Evolutionary conservation across 1,284 basidiomycete genomes (phyloP).

Genomic region (Coniferiporia sulphurascens): DNA sequence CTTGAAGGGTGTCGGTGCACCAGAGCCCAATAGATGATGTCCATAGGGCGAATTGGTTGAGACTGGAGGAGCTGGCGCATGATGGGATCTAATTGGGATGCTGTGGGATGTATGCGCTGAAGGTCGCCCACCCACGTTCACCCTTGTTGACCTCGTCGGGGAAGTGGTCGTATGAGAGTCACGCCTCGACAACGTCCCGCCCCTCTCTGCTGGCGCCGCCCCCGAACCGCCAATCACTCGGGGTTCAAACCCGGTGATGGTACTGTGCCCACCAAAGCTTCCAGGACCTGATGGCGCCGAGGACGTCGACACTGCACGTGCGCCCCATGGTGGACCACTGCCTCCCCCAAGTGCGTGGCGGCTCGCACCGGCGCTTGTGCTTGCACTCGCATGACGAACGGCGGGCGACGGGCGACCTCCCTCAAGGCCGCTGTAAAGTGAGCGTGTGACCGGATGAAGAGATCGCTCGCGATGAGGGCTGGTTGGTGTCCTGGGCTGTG

Average conservation of each 20-base stretch:
- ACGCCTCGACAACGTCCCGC: constrained; percentile 4
- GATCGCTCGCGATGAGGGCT: constrained; percentile 6
- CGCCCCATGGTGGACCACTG: constrained; percentile 15
- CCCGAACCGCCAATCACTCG: constrained; percentile 13
- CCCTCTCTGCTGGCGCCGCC: constrained; percentile 1
- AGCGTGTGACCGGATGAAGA: constrained; percentile 2
- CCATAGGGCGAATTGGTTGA: constrained; percentile 1
- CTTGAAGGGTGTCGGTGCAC: constrained; percentile 41
- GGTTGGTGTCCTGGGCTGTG: neutral
- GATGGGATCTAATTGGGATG: constrained; percentile 2
- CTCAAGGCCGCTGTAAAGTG: constrained; percentile 14
- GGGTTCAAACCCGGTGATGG: constrained; percentile 14
- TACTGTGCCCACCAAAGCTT: constrained; percentile 1
- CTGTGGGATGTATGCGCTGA: constrained; percentile 2
- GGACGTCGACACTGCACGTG: constrained; percentile 10
- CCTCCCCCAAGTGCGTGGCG: constrained; percentile 14
- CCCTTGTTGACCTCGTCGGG: constrained; percentile 4
- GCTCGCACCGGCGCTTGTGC: neutral
- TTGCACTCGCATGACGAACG: constrained; percentile 7
- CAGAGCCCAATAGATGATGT: constrained; percentile 1
- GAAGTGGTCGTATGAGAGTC: constrained; percentile 8
- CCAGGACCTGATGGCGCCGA: constrained; percentile 7
- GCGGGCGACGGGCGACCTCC: neutral
- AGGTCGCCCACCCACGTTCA: neutral
- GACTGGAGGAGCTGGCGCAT: neutral